These are phyloP conservation scores for Talaromyces islandicus DNA, from an alignment of 2,329 filamentous ascomycete genomes.

Conservation along the genomic window DNA sequence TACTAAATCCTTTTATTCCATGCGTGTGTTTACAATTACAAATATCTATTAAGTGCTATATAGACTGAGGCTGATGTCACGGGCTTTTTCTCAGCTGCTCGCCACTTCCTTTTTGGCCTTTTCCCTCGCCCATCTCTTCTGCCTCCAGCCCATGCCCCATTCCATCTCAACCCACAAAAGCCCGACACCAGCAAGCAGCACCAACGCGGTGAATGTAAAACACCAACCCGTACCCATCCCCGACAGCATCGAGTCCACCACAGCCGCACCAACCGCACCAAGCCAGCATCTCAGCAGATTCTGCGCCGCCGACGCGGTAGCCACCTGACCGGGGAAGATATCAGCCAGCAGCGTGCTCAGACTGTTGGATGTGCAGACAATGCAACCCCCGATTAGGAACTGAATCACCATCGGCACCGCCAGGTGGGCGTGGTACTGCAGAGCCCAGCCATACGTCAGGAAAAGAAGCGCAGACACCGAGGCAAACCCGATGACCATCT, in stretches of 20 bases:
- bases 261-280: constrained; percentile 29
- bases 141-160: constrained; percentile 22
- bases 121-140: constrained; percentile 12
- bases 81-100: not conserved
- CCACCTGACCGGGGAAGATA: constrained; percentile 27
- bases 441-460: constrained; percentile 34
- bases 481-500: constrained; percentile 26
- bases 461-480: constrained; percentile 20
- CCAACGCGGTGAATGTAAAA: constrained; percentile 30
- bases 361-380: constrained; percentile 31
- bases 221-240: constrained; percentile 33
- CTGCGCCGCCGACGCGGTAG: constrained; percentile 29
- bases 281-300: constrained; percentile 32
- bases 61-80: no score
- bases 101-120: not conserved
- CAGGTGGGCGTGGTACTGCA: constrained; percentile 26
- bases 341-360: constrained; percentile 42
- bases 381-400: constrained; percentile 27
- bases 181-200: constrained; percentile 28
- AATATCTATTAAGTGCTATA: not conserved
- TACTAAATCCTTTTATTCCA: no score
- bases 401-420: constrained; percentile 27
- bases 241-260: constrained; percentile 28
- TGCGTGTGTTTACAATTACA: not conserved
- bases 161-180: constrained; percentile 22